Evolutionary conservation across 345 rosid genomes (phyloP), one percentile per base, ranked within the genome.

Genomic region (Hevea brasiliensis): DNA sequence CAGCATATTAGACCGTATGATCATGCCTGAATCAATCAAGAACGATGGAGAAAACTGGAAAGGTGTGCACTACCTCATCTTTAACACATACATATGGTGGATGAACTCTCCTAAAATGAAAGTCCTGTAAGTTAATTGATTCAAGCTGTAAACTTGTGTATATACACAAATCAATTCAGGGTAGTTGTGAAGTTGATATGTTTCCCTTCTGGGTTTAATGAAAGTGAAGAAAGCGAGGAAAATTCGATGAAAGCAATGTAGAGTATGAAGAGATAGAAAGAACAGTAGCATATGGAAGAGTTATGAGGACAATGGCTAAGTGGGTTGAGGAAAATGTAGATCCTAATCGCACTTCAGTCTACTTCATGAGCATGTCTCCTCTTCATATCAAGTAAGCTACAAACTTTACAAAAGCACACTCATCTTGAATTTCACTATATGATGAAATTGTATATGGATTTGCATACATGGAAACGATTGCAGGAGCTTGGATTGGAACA

Each of bases 31-130:
- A 76, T 89, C 96, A 24, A 90, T 90, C 60, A 66, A 81, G 21
- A 89, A 85, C 29, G 88, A 86, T 14, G 92, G 90, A 3, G 78
- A 81, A 9, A 79, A 73, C 60, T 90, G 93, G 93, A 85, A 86
- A 66, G 81, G 71, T 23, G 80, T 74, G 2, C 86, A 86, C 71
- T 87, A 72, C 64, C 85, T 90, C 51, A 66, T 90, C 56, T 89
- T 90, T 77, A 87, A 87, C 76, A 74, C 93, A 1, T 89, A 87
- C 44, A 80, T 84, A 65, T 90, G 96, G 96, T 90, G 93, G 96
- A 81, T 74, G 47, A 84, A 79, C 66, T 67, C 81, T 56, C 77
- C 74, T 37, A 81, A 80, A 29, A 72, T 86, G 69, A 87, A 86
- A 86, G 83, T 85, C 24, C 40, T 87, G 93, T 87, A 83, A 84